Base-by-base conservation (phyloP, 192 early-diverging fungal species). In the Hyaloraphidium curvatum region DNA sequence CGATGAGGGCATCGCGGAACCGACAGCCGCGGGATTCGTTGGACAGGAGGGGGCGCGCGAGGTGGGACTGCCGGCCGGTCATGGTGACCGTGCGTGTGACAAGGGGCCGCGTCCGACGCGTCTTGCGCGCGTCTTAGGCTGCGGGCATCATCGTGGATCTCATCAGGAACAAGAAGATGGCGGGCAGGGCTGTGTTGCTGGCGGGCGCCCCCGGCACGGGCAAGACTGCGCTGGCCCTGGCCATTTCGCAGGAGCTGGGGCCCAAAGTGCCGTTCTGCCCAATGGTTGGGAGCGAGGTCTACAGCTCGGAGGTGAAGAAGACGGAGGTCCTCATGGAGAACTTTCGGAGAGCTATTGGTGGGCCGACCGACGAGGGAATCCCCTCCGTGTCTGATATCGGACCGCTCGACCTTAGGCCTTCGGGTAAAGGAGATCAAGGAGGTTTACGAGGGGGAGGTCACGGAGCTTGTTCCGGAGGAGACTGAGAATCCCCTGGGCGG, bases 311-410 rank as follows among this genome's bases (percentile, higher is more conserved):
- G 65, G 86, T 98, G 50, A 98, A 98, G 63, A 98, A 98, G 72
- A 96, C 95, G 0, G 95, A 95, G 62, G 91, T 98, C n/a, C 72
- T 98, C 27, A 98, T 98, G 95, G 90, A 95, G 57, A 94, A 89
- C 76, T 96, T 98, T 69, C 77, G 95, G 39, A 71, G 92, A 50
- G 86, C 95, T 29, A 98, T 98, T 63, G 83, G 82, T 82, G 57
- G n/a, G 11, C 28, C 3, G 40, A n/a, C n/a, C n/a, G n/a, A n/a
- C n/a, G n/a, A n/a, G n/a, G n/a, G n/a, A n/a, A n/a, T n/a, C n/a
- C n/a, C n/a, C n/a, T n/a, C n/a, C n/a, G n/a, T n/a, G n/a, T 37
- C 35, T 13, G 11, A 37, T 37, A 17, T 37, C 11, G 35, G 17
- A 17, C 35, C 17, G 11, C 35, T 11, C 35, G 35, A 37, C 35